phyloP scores from a whole-genome alignment of 2,329 filamentous ascomycete species.

The Lecanosticta acicola region DNA sequence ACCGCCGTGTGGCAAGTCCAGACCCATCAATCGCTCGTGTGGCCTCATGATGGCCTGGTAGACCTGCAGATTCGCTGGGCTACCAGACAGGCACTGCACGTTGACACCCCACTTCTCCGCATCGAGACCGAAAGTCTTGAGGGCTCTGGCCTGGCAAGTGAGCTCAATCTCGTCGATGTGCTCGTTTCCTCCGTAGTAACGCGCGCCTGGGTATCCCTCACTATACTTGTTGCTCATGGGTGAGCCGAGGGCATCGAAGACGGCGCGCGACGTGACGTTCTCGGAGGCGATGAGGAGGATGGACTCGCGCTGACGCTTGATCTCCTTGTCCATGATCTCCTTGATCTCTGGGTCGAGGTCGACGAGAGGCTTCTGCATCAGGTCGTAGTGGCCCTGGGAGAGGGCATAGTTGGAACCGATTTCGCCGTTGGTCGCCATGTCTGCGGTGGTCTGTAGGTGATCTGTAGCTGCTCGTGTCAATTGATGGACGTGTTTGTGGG shows the following conservation, averaged over 20 bases:
- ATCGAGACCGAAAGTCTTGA: conserved; percentile 84
- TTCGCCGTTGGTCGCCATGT: background rate
- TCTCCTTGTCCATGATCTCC: conserved; percentile 92
- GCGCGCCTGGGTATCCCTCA: conserved; percentile 93
- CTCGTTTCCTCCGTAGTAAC: conserved; percentile 99
- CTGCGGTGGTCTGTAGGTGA: background rate
- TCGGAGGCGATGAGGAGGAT: conserved; percentile 98
- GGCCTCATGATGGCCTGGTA: conserved; percentile 96
- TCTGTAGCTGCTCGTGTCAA: no score
- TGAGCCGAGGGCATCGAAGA: conserved; percentile 93
- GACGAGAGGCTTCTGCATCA: conserved; percentile 92
- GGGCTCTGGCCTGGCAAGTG: conserved; percentile 88
- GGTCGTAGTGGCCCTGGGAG: conserved; percentile 61
- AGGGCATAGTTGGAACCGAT: conserved; percentile 52
- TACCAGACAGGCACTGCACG: conserved; percentile 74
- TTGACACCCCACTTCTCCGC: conserved; percentile 95
- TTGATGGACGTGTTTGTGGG: background rate
- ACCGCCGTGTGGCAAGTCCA: conserved; percentile 89
- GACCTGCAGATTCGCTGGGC: conserved; percentile 93
- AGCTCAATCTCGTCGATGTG: conserved; percentile 96
- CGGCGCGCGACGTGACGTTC: conserved; percentile 97
- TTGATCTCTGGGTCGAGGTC: conserved; percentile 92
- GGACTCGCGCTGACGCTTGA: conserved; percentile 95
- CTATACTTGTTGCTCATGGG: conserved; percentile 98
- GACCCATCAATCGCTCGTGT: conserved; percentile 93